Conservation (phyloP, 2,329 filamentous ascomycete species). For the Diaporthe vexans region DNA sequence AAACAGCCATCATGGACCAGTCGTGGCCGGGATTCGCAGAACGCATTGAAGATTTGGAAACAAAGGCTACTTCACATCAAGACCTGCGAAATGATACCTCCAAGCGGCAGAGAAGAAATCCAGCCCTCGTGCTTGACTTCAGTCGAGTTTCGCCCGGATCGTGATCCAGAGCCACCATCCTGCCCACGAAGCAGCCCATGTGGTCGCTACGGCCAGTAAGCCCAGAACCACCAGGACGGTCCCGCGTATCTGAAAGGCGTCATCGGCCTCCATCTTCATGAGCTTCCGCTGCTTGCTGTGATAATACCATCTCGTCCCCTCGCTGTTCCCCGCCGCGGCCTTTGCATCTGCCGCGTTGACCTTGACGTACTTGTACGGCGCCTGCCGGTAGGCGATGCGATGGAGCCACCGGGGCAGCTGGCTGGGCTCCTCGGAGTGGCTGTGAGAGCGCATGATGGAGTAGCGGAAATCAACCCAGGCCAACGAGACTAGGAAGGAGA, state of each 20-base stretch:
- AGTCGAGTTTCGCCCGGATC: constrained; percentile 18
- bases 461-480: constrained; percentile 72
- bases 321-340: constrained; percentile 38
- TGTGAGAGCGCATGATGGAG: constrained; percentile 63
- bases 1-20: constrained; percentile 7
- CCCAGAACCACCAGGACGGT: constrained; percentile 66
- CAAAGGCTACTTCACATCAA: not conserved
- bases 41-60: not conserved
- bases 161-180: constrained; percentile 42
- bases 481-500: constrained; percentile 76
- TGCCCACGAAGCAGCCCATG: constrained; percentile 49
- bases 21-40: not conserved
- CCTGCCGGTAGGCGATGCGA: constrained; percentile 56
- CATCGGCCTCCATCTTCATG: constrained; percentile 71
- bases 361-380: constrained; percentile 54
- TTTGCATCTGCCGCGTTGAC: constrained; percentile 40
- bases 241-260: constrained; percentile 73
- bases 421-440: constrained; percentile 50
- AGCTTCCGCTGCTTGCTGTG: constrained; percentile 72
- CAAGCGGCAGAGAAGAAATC: too few relatives aligned
- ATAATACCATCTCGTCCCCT: constrained; percentile 59
- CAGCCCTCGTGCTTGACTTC: not conserved
- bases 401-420: constrained; percentile 58
- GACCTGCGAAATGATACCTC: not conserved
- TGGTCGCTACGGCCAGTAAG: constrained; percentile 49